Evolutionary conservation across 2,329 filamentous ascomycete genomes (phyloP), one percentile per base, ranked within the genome.

Genomic region (Emmonsiellopsis sp.): DNA sequence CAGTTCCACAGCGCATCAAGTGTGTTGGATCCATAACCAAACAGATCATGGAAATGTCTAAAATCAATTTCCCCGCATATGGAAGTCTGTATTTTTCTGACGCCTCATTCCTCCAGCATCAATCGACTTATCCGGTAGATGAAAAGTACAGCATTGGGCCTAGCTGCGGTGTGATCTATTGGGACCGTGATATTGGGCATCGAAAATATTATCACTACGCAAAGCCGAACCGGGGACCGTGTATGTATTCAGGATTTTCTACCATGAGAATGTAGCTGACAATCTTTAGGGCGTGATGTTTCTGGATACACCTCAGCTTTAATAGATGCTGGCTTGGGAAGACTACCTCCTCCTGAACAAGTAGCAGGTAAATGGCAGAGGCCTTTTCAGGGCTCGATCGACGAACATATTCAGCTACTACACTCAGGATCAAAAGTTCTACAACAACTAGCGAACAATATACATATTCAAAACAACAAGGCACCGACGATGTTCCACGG

Each of bases 171-270:
- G 11, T 42, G 14, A 42, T 14, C 6, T 51, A 51, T 42, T 51
- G 48, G 48, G 48, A 51, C 14, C 10, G 36, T 42, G 37, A 51
- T 42, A 42, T 51, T 42, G 48, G 48, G 6, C 60, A 68, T 53
- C 61, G 56, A 14, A 66, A 57, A 55, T 69, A 65, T 55, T 69
- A 68, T 62, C 57, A 66, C 37, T 51, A 62, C 9, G 54, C 56
- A n/a, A 54, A 58, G 9, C 58, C 62, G 5, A 71, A 71, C 53
- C 60, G 58, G 49, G 69, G 70, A 48, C 69, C 70, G 32, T 72
- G 68, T 72, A 61, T 60, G 65, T 42, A 44, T 17, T 52, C 44
- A 55, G 52, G 13, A 37, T 54, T 61, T 14, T 27, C 57, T 36
- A 40, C 54, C 48, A 46, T 36, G 42, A 42, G 54, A 58, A 52